These are phyloP conservation scores for Myxozyma udenii DNA, from an alignment of 805 yeast genomes.

Conservation along the genomic window DNA sequence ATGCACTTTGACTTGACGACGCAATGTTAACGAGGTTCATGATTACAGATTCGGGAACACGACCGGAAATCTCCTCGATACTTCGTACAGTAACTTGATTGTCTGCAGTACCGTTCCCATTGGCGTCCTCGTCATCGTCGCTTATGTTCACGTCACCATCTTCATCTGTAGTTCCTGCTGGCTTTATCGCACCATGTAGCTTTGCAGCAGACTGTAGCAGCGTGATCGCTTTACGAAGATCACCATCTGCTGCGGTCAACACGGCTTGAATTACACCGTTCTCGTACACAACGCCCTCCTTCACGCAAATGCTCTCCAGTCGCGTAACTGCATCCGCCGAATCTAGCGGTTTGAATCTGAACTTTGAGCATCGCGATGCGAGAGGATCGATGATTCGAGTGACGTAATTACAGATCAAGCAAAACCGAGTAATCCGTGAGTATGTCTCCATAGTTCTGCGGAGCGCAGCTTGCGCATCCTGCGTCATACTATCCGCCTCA, in stretches of 20 bases:
- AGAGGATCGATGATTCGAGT: conserved; percentile 95
- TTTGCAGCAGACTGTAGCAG: conserved; percentile 79
- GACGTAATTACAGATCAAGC: conserved; percentile 92
- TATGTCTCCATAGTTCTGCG: conserved; percentile 92
- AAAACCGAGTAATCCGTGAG: conserved; percentile 86
- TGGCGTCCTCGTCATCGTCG: conserved; percentile 11
- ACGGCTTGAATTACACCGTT: conserved; percentile 62
- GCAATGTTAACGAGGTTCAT: conserved; percentile 42
- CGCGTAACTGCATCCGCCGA: conserved; percentile 66
- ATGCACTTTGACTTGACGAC: conserved; percentile 7
- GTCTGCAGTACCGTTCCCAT: conserved; percentile 36
- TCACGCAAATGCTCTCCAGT: conserved; percentile 56
- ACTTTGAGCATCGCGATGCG: conserved; percentile 94
- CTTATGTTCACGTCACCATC: neutral
- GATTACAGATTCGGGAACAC: conserved; percentile 55
- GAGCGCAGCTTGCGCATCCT: conserved; percentile 92
- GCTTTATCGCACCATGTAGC: conserved; percentile 42
- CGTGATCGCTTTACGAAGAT: conserved; percentile 89
- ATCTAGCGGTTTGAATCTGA: conserved; percentile 79
- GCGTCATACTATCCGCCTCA: conserved; percentile 97
- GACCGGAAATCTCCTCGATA: conserved; percentile 73
- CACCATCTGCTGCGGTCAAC: conserved; percentile 77
- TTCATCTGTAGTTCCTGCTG: conserved; percentile 15
- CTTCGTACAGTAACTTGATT: conserved; percentile 44
- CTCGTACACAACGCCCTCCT: conserved; percentile 47